phyloP scores from a whole-genome alignment of 306 rosid species.

The Arachis stenosperma region DNA sequence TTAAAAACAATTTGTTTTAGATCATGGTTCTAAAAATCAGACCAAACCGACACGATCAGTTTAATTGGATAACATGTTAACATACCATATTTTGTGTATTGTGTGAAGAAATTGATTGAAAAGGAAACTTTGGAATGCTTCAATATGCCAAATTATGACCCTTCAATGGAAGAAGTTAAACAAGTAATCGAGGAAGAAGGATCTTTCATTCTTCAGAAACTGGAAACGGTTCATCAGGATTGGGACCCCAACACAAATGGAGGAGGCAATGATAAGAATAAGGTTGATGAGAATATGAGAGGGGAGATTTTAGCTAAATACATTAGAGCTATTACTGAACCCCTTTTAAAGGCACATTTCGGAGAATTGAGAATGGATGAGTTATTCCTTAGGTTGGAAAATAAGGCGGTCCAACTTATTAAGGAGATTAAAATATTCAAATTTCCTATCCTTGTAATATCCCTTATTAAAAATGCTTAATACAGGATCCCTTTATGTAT shows the following conservation, averaged over 20 bases:
- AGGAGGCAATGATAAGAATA: background rate
- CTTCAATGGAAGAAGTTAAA: too few relatives aligned
- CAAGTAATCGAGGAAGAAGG: too few relatives aligned
- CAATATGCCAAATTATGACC: too few relatives aligned
- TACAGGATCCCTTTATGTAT: too few relatives aligned
- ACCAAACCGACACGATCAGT: too few relatives aligned
- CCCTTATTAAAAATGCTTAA: too few relatives aligned
- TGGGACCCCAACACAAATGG: constrained; percentile 21
- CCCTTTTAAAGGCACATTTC: constrained; percentile 44
- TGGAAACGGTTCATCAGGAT: constrained; percentile 5
- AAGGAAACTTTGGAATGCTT: too few relatives aligned
- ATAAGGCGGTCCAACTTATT: background rate
- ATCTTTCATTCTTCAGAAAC: background rate
- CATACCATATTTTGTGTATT: too few relatives aligned
- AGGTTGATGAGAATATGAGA: constrained; percentile 27
- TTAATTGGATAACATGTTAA: too few relatives aligned
- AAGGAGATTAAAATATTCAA: background rate
- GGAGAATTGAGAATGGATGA: constrained; percentile 46
- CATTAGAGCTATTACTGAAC: constrained; percentile 47
- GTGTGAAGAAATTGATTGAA: too few relatives aligned
- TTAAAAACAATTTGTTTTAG: too few relatives aligned
- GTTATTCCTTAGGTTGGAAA: constrained; percentile 42
- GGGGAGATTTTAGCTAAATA: constrained; percentile 36
- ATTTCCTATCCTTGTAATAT: background rate
- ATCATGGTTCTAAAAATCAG: too few relatives aligned